Percentiles rank a stretch among this genome's conserved stretches.
These are phyloP conservation scores for Colletotrichum horii DNA, from an alignment of 2,329 filamentous ascomycete genomes.

Conservation along the genomic window DNA sequence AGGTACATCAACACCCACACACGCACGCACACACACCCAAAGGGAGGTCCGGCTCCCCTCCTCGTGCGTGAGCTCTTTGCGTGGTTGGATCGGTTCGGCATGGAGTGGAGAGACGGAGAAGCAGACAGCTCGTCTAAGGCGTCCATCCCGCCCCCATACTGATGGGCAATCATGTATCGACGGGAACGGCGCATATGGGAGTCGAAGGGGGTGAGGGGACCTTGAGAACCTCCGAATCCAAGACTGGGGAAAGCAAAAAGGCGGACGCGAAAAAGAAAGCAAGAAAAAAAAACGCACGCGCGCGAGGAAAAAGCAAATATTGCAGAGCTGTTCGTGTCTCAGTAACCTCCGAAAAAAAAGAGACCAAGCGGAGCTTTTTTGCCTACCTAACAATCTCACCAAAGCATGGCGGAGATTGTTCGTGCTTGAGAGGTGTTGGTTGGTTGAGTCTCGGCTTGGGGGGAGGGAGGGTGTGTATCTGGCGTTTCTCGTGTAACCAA, in stretches of 20 bases:
- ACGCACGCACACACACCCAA: background rate
- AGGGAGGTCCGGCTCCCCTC: background rate
- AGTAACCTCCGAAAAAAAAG: background rate
- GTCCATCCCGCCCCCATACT: background rate
- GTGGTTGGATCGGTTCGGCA: background rate
- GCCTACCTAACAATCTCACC: background rate
- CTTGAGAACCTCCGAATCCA: background rate
- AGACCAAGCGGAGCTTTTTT: background rate
- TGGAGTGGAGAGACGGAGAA: background rate
- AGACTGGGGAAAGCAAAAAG: background rate
- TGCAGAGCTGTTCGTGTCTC: background rate
- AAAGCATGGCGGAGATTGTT: background rate
- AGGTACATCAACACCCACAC: background rate
- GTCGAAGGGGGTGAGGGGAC: no score
- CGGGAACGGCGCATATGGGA: background rate
- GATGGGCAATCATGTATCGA: background rate
- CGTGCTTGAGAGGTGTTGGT: background rate
- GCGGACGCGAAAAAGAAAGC: background rate
- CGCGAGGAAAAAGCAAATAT: background rate
- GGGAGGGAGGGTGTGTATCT: background rate
- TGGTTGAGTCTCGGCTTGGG: background rate
- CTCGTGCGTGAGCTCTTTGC: background rate
- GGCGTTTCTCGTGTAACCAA: conserved; percentile 1
- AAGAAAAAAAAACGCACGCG: background rate
- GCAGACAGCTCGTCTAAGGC: background rate